Evolutionary conservation across 305 asterid genomes (phyloP), one percentile per base, ranked within the genome.

Genomic region (Fraxinus sp.): DNA sequence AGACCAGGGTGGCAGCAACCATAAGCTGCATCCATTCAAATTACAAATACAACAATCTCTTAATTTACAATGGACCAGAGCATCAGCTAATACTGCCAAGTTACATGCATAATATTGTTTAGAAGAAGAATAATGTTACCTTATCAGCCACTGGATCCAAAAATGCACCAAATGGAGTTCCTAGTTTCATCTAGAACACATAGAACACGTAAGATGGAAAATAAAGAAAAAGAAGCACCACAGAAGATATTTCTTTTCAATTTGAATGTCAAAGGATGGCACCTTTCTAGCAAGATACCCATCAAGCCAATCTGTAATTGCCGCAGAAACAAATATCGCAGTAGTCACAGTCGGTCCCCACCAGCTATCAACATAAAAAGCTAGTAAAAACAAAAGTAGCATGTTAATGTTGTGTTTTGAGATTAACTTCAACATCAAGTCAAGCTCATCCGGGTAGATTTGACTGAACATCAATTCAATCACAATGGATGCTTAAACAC

Each of bases 91-190:
- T 46, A 57, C 73, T 64, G 24, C 71, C 9, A 80, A 49, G 52
- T 66, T 66, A 39, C 74, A 79, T 75, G 70, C 39, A 55, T 5
- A 22, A 26, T 6, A 43, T 16, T 66, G 62, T 43, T 66, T 28
- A 39, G 26, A 66, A 7, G 30, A 75, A 20, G 33, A 75, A 80
- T 43, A 41, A 64, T 20, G 75, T 73, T 86, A 96, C 98, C 98
- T 96, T 96, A 86, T 96, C 99, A 82, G 99, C 99, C 80, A 96
- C 99, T 35, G 99, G 99, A 88, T 96, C 99, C 88, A 96, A 91
- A 89, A 96, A 94, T 41, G 99, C 98, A 85, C 99, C 99, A 88
- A 96, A 96, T 16, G 92, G 92, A 83, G 98, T 93, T 77, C 96
- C 96, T 87, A 91, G 85, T 66, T 94, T 94, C 99, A 94, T 92